Evolutionary conservation across 2,329 filamentous ascomycete genomes (phyloP), one percentile per base, ranked within the genome.

Genomic region (Boeremia exigua): DNA sequence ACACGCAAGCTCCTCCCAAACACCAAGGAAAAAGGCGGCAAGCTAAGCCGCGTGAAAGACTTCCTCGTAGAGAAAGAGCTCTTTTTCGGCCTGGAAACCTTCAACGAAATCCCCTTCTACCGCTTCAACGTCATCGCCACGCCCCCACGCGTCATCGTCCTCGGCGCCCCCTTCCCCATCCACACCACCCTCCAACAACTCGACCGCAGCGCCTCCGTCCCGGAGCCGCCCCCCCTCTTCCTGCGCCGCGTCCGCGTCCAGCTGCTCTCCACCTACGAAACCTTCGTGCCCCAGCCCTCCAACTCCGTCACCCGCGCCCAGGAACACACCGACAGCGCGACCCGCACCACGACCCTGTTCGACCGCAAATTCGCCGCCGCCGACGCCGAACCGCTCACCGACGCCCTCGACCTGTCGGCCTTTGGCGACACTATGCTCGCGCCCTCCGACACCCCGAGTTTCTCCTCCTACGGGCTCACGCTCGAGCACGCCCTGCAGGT

Each of bases 381-480:
- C 0, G 53, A 61, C 3, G 64, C 60, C 12, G 33, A 62, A n/a
- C 50, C 57, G 2, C 36, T 70, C 0, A 56, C 53, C n/a, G 56
- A 69, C 33, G 64, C 62, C 3, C 44, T 68, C 10, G 37, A 59
- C 6, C 45, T 68, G 2, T 17, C 52, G 28, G 48, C 63, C 2
- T 27, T 65, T 1, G 58, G 36, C 23, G 57, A 54, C 6, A 40
- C 45, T 6, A 23, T 23, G 23, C 37, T 27, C 10, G 47, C 60
- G 6, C 56, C 60, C 8, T 44, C 37, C 6, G 28, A 62, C 6
- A 40, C 58, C 0, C 68, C 70, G 1, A 63, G 65, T 23, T 72
- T 72, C 47, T 65, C 64, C 5, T 68, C 60, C 32, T 72, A 69
- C 42, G 69, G 64, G 4, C n/a, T 70, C 1, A 46, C 56, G 2